Evolutionary conservation across 179 eudicot genomes (phyloP).

Genomic region (Vitellaria paradoxa): DNA sequence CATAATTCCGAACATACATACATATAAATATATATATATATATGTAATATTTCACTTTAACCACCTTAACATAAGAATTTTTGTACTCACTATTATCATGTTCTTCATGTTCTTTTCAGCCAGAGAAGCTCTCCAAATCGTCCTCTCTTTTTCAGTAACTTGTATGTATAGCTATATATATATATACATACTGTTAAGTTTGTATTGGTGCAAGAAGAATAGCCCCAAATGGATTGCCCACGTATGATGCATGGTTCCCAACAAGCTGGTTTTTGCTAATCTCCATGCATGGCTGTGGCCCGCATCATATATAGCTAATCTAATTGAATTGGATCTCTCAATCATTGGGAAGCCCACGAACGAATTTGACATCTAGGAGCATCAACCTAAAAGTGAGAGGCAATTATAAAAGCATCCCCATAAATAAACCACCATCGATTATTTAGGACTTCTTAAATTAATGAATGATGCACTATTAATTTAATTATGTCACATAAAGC

Average conservation of each 20-base stretch:
- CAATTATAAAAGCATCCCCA: no score
- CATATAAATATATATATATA: no score
- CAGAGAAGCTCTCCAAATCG: background rate
- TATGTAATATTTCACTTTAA: background rate
- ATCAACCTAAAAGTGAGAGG: no score
- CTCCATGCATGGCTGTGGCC: background rate
- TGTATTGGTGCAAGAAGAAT: background rate
- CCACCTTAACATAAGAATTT: background rate
- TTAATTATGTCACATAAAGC: no score
- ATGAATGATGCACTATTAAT: no score
- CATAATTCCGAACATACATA: background rate
- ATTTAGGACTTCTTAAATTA: no score
- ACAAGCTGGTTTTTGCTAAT: background rate
- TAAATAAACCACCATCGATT: no score
- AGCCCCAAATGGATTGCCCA: background rate
- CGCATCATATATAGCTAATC: background rate
- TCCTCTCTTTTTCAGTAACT: background rate
- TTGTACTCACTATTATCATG: background rate
- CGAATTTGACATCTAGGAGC: no score
- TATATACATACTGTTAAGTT: background rate
- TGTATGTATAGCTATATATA: no score
- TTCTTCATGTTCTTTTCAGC: constrained; percentile 6
- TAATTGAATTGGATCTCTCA: background rate
- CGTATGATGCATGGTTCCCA: background rate
- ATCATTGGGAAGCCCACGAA: background rate